Base-by-base conservation (phyloP, 768 basidiomycete species). In the Naganishia vaughanmartiniae region DNA sequence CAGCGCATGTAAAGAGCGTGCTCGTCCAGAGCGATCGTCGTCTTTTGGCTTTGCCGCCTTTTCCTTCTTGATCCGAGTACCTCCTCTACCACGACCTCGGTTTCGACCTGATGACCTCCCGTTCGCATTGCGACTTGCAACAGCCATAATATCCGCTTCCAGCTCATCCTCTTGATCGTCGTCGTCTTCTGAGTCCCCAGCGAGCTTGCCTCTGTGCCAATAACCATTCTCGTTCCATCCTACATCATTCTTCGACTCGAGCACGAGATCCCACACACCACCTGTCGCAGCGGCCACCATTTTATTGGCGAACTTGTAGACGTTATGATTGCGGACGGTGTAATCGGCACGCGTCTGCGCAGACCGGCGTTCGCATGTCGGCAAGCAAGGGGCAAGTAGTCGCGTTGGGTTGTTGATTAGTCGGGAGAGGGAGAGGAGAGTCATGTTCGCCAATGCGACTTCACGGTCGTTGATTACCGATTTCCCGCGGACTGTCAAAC, bases 201-300 rank as follows among this genome's bases (percentile, higher is more conserved):
- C 14, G n/a, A 7, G 7, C 4, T n/a, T 51, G 7, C 48, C 48
- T 21, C 17, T 21, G 2, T 6, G 30, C 4, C 19, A 14, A 4
- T 7, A 21, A 14, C 0, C 57, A 24, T 4, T n/a, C 34, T 12
- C 15, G 19, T 54, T 24, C 3, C 45, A 31, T 26, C 24, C 31
- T 14, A 45, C 21, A 24, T n/a, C 42, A 19, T 30, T 42, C n/a
- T 10, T 33, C 26, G 53, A n/a, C 24, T 68, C 67, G 3, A 68
- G 46, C 12, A 68, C 67, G 19, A 68, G 51, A 28, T 68, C 67
- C 67, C 67, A 68, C 6, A 68, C 34, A 1, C 67, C 67, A 1
- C 67, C 54, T 12, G 36, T 56, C 11, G 67, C 67, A 30, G 34
- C 54, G 5, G 14, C 10, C 9, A 68, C 28, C 67, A 68, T 2